Evolutionary conservation across 1,284 basidiomycete genomes (phyloP).

Genomic region (Trichosporon sp.): DNA sequence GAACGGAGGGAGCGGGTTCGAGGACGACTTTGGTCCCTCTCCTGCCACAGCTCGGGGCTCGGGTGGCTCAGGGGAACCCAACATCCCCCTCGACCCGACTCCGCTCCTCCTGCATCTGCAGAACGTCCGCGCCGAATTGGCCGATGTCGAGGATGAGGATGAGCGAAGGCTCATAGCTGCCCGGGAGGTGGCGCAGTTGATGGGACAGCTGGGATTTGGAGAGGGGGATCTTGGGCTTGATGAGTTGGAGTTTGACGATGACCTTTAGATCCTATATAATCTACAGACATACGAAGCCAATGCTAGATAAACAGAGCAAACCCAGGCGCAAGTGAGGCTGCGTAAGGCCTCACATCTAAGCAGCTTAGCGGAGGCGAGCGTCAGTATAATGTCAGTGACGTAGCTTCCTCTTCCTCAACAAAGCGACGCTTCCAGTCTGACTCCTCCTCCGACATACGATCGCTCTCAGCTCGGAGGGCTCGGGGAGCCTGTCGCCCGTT

Average conservation of each 20-base stretch:
- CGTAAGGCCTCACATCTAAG: too few relatives aligned
- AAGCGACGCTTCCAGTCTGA: too few relatives aligned
- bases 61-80: background rate
- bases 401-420: too few relatives aligned
- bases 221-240: constrained; percentile 34
- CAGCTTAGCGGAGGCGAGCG: too few relatives aligned
- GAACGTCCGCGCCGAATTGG: constrained; percentile 46
- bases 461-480: too few relatives aligned
- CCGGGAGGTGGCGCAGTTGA: constrained; percentile 46
- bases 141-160: constrained; percentile 45
- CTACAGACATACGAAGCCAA: background rate
- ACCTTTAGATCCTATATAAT: background rate
- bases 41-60: background rate
- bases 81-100: constrained; percentile 46
- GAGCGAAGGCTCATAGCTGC: constrained; percentile 47
- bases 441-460: too few relatives aligned
- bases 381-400: too few relatives aligned
- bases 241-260: constrained; percentile 30
- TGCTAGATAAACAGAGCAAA: too few relatives aligned
- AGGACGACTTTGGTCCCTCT: constrained; percentile 44
- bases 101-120: constrained; percentile 50
- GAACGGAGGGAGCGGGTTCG: constrained; percentile 34
- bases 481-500: too few relatives aligned
- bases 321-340: too few relatives aligned
- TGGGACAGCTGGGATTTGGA: constrained; percentile 41